A percentile compares a stretch with the other conserved stretches of the same genome.
phyloP scores from a whole-genome alignment of 2,329 filamentous ascomycete species.

The Didymosphaeria variabile region DNA sequence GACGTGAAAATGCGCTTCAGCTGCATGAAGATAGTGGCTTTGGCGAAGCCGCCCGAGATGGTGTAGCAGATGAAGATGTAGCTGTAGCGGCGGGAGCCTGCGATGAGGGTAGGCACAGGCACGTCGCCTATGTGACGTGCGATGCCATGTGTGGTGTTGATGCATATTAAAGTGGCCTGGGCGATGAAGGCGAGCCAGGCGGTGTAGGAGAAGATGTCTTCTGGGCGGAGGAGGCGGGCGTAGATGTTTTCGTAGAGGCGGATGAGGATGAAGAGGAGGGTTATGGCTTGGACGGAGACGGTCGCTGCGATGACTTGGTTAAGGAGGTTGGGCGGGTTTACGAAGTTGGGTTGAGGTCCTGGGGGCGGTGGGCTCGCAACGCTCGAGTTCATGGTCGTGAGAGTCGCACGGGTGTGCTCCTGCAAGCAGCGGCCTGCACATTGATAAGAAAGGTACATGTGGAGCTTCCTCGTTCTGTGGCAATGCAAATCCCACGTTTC shows the following conservation, averaged over 20 bases:
- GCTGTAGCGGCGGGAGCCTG: slow-evolving; percentile 1
- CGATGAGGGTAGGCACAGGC: not conserved
- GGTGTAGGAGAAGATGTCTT: slow-evolving; percentile 21
- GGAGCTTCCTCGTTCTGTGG: not conserved
- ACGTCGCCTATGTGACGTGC: slow-evolving; percentile 19
- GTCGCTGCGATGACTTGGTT: slow-evolving; percentile 13
- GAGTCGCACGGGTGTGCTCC: not conserved
- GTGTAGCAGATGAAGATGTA: slow-evolving; percentile 12
- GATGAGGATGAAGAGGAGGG: slow-evolving; percentile 9
- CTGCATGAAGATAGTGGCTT: slow-evolving; percentile 20
- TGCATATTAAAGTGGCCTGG: slow-evolving; percentile 14
- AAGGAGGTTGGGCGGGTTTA: slow-evolving; percentile 16
- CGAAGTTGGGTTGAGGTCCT: slow-evolving; percentile 10
- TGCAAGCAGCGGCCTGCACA: not conserved
- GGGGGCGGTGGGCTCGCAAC: not conserved
- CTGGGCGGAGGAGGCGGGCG: slow-evolving; percentile 6
- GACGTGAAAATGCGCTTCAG: slow-evolving; percentile 24
- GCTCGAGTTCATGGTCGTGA: not conserved
- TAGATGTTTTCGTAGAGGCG: slow-evolving; percentile 17
- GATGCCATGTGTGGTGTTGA: slow-evolving; percentile 8
- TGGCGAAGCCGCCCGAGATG: slow-evolving; percentile 17
- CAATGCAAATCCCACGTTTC: not conserved
- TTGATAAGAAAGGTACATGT: not conserved
- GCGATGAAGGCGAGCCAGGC: slow-evolving; percentile 20
- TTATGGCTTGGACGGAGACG: slow-evolving; percentile 14